Evolutionary conservation across 805 yeast genomes (phyloP).

Genomic region (Lachancea kluyveri): DNA sequence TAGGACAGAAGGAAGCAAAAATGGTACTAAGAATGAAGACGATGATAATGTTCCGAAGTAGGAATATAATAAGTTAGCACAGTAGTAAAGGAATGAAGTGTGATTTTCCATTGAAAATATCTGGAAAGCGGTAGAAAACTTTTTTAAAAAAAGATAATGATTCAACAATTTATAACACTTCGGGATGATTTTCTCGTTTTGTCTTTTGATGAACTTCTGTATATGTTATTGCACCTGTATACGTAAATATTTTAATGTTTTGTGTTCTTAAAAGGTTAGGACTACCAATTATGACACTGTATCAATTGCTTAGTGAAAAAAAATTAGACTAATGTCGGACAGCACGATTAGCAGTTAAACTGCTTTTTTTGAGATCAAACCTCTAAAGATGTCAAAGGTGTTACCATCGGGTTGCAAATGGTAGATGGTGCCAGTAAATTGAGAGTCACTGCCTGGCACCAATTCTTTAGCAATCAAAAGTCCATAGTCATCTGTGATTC

Average conservation of each 20-base stretch:
- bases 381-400: slow-evolving; percentile 91
- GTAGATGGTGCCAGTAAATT: slow-evolving; percentile 46
- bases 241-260: slow-evolving; percentile 7
- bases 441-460: slow-evolving; percentile 34
- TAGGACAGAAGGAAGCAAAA: slow-evolving; percentile 15
- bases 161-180: too few relatives aligned
- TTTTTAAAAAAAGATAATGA: too few relatives aligned
- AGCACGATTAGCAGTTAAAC: too few relatives aligned
- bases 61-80: too few relatives aligned
- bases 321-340: too few relatives aligned
- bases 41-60: too few relatives aligned
- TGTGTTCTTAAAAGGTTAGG: slow-evolving; percentile 4
- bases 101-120: too few relatives aligned
- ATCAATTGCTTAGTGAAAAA: slow-evolving; percentile 3
- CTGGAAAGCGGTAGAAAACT: too few relatives aligned
- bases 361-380: slow-evolving; percentile 64
- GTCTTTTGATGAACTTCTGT: background rate
- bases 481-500: slow-evolving; percentile 84
- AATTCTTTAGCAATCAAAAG: slow-evolving; percentile 70
- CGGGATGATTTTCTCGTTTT: too few relatives aligned
- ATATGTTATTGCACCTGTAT: background rate
- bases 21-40: slow-evolving; percentile 15
- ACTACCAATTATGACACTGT: slow-evolving; percentile 2
- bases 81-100: too few relatives aligned
- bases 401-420: slow-evolving; percentile 96